Evolutionary conservation across 805 yeast genomes (phyloP), one percentile per base, ranked within the genome.

Genomic region (Brettanomyces custersianus): DNA sequence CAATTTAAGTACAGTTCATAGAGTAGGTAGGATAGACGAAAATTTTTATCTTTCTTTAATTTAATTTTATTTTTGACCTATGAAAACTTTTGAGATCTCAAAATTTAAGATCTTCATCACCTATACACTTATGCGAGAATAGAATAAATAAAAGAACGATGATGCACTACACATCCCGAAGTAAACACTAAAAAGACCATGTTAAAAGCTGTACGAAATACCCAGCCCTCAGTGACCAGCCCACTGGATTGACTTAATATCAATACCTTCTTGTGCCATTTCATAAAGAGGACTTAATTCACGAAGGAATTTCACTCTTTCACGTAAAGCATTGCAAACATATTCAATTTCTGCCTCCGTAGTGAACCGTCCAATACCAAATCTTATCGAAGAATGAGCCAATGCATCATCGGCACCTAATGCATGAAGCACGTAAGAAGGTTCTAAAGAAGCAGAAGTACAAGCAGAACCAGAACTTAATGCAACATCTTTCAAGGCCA

Each of bases 251-350:
- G 94, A 72, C 53, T 81, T 74, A 58, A 92, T 68, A 56, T 92
- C 98, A 52, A 92, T 90, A 47, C 98, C 98, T 47, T 92, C 97
- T 62, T 92, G 95, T 39, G 86, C 95, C 97, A 92, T 88, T 66
- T 92, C 98, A 97, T 97, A 92, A 51, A 92, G 68, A 33, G 98
- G 98, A 39, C 92, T 78, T 63, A 92, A 70, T 54, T 87, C 90
- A 62, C 98, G 77, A 56, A 92, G 72, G 63, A 86, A 86, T 44
- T 78, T 80, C 37, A 92, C 97, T 61, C 96, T 77, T 57, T 85
- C 88, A 38, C 75, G 69, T 40, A 92, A 85, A 11, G 96, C 95
- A 40, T 80, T 68, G 45, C 92, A 70, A 33, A 92, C 98, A 55
- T 88, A 92, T 56, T 92, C 97, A 36, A 92, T 74, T 63, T 92